These are phyloP conservation scores for Volvariella surrecta DNA, from an alignment of 1,284 basidiomycete species.

Conservation along the genomic window DNA sequence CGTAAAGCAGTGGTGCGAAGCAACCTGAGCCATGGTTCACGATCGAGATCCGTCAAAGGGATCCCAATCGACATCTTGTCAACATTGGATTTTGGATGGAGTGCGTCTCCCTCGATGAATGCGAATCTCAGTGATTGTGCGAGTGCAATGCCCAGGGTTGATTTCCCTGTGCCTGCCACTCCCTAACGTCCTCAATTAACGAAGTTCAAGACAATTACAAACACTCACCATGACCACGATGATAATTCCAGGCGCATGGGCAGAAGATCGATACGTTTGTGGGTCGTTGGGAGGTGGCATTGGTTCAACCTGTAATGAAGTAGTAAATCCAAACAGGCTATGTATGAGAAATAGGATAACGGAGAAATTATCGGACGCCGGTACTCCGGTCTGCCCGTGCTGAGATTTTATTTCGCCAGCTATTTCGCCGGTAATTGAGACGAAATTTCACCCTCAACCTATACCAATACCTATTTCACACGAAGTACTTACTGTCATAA, in stretches of 20 bases:
- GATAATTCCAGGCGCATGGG: constrained; percentile 5
- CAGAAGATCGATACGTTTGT: too few species aligned
- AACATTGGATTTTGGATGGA: constrained; percentile 79
- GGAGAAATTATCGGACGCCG: neutral
- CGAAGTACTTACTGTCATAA: too few species aligned
- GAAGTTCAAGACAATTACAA: constrained; percentile 4
- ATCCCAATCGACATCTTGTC: constrained; percentile 81
- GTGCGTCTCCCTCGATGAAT: constrained; percentile 86
- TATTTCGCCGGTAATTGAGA: too few species aligned
- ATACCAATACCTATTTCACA: too few species aligned
- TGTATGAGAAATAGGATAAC: neutral
- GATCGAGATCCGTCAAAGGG: constrained; percentile 79
- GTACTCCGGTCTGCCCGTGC: too few species aligned
- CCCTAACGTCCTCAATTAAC: constrained; percentile 38
- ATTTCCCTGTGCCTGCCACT: constrained; percentile 82
- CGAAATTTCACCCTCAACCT: too few species aligned
- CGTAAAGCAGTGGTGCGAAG: constrained; percentile 63
- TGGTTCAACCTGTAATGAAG: too few species aligned
- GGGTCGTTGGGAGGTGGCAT: too few species aligned
- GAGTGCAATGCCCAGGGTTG: constrained; percentile 70
- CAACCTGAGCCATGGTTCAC: constrained; percentile 77
- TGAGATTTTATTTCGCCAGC: too few species aligned
- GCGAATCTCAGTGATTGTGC: constrained; percentile 54
- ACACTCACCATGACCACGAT: constrained; percentile 20
- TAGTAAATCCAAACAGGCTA: too few species aligned